Conservation (phyloP, 371 early-diverging fungal species). For the Homolaphlyctis polyrhiza region DNA sequence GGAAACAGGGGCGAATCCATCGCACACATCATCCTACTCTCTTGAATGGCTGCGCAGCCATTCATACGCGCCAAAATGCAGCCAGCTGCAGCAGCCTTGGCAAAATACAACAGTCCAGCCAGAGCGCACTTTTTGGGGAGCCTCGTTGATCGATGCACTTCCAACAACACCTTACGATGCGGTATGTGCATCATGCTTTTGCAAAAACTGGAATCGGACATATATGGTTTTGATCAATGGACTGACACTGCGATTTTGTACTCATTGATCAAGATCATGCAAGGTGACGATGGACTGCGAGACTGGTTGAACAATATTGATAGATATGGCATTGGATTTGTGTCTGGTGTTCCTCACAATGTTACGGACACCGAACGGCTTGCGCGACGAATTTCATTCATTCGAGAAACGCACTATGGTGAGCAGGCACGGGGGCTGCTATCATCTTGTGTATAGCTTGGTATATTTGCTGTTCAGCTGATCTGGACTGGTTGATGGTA, state of each 20-base stretch:
- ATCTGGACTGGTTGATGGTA: conserved; percentile 15
- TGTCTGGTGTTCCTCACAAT: conserved; percentile 66
- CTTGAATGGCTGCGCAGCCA: conserved; percentile 66
- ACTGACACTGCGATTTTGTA: too few species aligned
- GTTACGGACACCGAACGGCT: conserved; percentile 58
- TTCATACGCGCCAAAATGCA: conserved; percentile 66
- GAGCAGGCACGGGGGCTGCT: not conserved
- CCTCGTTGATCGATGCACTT: conserved; percentile 25
- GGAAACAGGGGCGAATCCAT: conserved; percentile 55
- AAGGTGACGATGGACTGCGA: conserved; percentile 60
- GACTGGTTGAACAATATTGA: conserved; percentile 71
- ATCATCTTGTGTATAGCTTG: too few species aligned
- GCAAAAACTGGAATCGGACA: not conserved
- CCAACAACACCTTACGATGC: conserved; percentile 55
- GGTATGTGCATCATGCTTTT: conserved; percentile 25
- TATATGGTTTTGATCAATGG: not conserved
- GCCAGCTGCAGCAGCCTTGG: too few species aligned
- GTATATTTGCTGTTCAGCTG: too few species aligned
- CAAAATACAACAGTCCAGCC: too few species aligned
- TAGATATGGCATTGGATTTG: conserved; percentile 72
- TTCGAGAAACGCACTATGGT: conserved; percentile 82
- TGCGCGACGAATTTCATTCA: conserved; percentile 63
- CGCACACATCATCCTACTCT: conserved; percentile 55
- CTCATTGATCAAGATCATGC: conserved; percentile 27
- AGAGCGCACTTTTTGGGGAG: conserved; percentile 36